A percentile compares a stretch with the other conserved stretches of the same genome.
These are phyloP conservation scores for Pestalotiopsis sp. DNA, from an alignment of 2,329 filamentous ascomycete genomes.

Conservation along the genomic window DNA sequence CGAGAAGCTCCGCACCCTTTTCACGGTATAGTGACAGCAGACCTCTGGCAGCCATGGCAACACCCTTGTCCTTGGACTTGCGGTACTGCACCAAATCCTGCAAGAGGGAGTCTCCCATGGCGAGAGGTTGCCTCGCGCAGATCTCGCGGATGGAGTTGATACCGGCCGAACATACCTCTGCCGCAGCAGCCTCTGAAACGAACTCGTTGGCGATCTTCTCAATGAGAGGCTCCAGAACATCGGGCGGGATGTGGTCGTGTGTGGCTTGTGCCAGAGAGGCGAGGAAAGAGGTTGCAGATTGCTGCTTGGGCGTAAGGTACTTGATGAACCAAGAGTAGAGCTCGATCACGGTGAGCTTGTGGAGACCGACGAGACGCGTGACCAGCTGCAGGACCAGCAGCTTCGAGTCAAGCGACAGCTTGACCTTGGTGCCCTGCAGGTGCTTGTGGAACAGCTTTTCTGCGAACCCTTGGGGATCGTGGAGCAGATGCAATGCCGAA, in stretches of 20 bases:
- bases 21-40: constrained; percentile 89
- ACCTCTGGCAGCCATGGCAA: constrained; percentile 98
- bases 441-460: constrained; percentile 91
- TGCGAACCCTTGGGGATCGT: constrained; percentile 92
- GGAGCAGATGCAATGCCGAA: constrained; percentile 88
- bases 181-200: constrained; percentile 89
- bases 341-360: constrained; percentile 86
- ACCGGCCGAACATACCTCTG: constrained; percentile 88
- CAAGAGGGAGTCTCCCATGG: constrained; percentile 92
- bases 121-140: constrained; percentile 88
- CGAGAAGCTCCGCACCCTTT: constrained; percentile 84
- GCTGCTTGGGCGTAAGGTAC: constrained; percentile 84
- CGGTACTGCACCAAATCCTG: constrained; percentile 96
- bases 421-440: constrained; percentile 82
- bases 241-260: constrained; percentile 88
- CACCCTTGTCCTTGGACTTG: constrained; percentile 97
- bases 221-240: constrained; percentile 86
- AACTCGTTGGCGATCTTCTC: constrained; percentile 99
- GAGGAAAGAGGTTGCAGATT: constrained; percentile 88
- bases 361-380: constrained; percentile 86
- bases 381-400: constrained; percentile 89
- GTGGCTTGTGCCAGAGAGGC: constrained; percentile 91
- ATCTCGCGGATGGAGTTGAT: constrained; percentile 95
- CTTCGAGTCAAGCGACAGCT: constrained; percentile 85
- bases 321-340: constrained; percentile 98